Base-by-base conservation (phyloP, 805 yeast genomes). In the Peterozyma toletana region DNA sequence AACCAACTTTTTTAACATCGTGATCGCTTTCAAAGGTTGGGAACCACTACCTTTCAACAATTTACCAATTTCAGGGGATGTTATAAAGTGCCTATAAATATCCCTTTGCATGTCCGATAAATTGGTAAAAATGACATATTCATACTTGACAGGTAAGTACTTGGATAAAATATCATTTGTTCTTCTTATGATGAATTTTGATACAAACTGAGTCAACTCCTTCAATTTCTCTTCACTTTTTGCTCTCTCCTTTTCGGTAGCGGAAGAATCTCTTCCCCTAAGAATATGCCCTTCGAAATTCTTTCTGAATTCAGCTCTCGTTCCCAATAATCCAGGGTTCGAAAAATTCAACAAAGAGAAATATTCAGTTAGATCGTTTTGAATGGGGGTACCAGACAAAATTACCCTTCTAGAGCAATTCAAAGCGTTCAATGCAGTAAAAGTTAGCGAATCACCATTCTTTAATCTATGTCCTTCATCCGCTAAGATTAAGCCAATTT, bases 371-470 rank as follows among this genome's bases (percentile, higher is more conserved):
- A 91, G 68, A 66, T 91, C 98, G 55, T 91, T 91, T 61, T 91
- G 99, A 50, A 91, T 90, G 0, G 99, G 99, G 0, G 99, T 91
- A 34, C 99, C 99, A 1, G 96, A 87, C 17, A 91, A 66, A 50
- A 91, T 91, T 7, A 91, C 97, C 46, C 99, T 73, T 55, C 99
- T 71, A 40, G 83, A 80, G 58, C 96, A 91, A 41, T 83, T 78
- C 44, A 93, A 71, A n/a, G 88, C 75, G 54, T 87, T 81, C 35
- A 91, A 70, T 0, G 97, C 87, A 0, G 87, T 86, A 53, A 89
- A 91, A 0, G 99, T 93, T 43, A 83, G 73, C 1, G 96, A 88
- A 33, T 91, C 98, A 14, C 96, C 96, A 59, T 91, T 85, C 53
- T 85, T 85, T 51, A 86, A 66, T 46, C 93, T 67, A 57, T 85